These are phyloP conservation scores for Colletotrichum neosansevieriae DNA, from an alignment of 2,329 filamentous ascomycete genomes.

Conservation along the genomic window DNA sequence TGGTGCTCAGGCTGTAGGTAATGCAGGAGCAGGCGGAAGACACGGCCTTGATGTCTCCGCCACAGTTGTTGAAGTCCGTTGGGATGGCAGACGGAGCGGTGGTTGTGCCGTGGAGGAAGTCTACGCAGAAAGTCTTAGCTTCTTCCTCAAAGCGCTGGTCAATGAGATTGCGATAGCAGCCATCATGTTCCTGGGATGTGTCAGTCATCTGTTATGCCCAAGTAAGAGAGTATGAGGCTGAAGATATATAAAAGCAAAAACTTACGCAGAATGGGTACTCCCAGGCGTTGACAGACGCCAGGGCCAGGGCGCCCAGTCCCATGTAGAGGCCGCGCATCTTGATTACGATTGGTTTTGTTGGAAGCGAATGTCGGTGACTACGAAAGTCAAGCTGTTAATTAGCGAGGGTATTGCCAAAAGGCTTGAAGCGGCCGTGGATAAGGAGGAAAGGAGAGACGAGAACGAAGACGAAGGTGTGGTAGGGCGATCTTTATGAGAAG, in stretches of 20 bases:
- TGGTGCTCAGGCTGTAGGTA: slow-evolving; percentile 45
- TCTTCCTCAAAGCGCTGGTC: slow-evolving; percentile 48
- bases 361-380: slow-evolving; percentile 43
- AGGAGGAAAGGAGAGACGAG: background rate
- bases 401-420: slow-evolving; percentile 41
- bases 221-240: background rate
- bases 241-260: background rate
- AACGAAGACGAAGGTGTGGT: background rate
- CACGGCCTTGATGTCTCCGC: slow-evolving; percentile 38
- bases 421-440: slow-evolving; percentile 16
- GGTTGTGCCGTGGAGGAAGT: slow-evolving; percentile 48
- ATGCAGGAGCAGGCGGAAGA: slow-evolving; percentile 55
- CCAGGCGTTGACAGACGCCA: slow-evolving; percentile 46
- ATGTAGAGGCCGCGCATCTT: slow-evolving; percentile 51
- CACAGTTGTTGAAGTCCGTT: slow-evolving; percentile 49
- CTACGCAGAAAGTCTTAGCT: slow-evolving; percentile 49
- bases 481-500: slow-evolving; percentile 18
- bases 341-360: slow-evolving; percentile 28
- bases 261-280: slow-evolving; percentile 47
- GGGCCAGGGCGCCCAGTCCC: slow-evolving; percentile 49
- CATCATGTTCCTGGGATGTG: slow-evolving; percentile 44
- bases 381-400: slow-evolving; percentile 48
- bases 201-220: background rate
- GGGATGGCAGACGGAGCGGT: slow-evolving; percentile 47
- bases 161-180: slow-evolving; percentile 53